Evolutionary conservation across 2,329 filamentous ascomycete species (phyloP).

Genomic region (Verticillium alfalfae): DNA sequence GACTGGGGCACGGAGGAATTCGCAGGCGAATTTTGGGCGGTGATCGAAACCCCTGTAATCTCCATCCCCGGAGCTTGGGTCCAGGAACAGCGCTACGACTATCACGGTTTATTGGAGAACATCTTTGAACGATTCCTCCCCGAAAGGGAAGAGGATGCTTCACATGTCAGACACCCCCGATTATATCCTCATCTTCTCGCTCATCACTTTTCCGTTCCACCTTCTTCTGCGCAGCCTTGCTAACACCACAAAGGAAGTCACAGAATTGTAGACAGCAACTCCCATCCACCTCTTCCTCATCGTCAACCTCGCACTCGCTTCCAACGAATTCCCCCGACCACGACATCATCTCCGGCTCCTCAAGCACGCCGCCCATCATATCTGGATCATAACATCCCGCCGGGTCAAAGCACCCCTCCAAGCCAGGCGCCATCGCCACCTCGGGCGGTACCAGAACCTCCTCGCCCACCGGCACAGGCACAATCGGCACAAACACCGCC

Average conservation of each 20-base stretch:
- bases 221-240: background rate
- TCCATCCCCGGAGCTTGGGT: background rate
- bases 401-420: background rate
- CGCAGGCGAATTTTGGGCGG: conserved; percentile 4
- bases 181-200: background rate
- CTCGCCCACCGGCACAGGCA: background rate
- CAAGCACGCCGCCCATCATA: background rate
- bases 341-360: background rate
- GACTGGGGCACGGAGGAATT: background rate
- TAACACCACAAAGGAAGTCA: background rate
- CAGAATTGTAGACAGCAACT: conserved; percentile 4
- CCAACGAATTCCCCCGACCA: background rate
- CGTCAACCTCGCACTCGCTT: background rate
- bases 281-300: background rate
- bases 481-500: background rate
- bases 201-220: background rate
- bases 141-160: background rate
- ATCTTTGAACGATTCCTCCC: background rate
- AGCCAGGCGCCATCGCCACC: background rate
- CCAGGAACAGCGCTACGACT: background rate
- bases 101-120: background rate
- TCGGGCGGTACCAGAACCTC: background rate
- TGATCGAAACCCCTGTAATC: background rate
- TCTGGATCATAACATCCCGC: background rate
- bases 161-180: background rate